These are phyloP conservation scores for Pseudogymnoascus sp. DNA, from an alignment of 2,329 filamentous ascomycete genomes.

Conservation along the genomic window DNA sequence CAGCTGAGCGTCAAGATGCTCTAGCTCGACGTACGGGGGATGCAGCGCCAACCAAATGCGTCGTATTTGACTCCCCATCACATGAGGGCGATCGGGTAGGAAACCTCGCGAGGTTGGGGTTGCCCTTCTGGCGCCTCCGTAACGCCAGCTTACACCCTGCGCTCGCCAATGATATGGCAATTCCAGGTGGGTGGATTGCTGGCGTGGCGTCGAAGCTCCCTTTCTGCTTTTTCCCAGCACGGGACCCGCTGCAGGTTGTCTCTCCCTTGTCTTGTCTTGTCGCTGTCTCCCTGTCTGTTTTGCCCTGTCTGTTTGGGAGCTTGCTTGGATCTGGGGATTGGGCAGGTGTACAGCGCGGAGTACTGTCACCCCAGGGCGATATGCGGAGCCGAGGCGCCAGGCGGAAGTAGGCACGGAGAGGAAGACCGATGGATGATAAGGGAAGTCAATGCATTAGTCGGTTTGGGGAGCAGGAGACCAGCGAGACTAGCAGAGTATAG, in stretches of 20 bases:
- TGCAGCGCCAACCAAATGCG: slow-evolving; percentile 3
- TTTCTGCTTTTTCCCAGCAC: background rate
- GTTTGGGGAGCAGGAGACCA: background rate
- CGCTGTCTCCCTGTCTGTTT: background rate
- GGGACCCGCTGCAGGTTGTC: background rate
- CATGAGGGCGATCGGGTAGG: background rate
- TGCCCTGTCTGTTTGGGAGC: background rate
- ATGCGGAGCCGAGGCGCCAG: background rate
- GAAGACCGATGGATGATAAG: background rate
- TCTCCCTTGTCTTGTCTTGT: no score
- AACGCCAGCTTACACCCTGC: background rate
- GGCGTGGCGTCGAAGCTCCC: background rate
- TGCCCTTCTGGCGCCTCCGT: background rate
- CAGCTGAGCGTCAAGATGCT: slow-evolving; percentile 5
- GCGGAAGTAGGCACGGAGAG: background rate
- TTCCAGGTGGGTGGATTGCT: background rate
- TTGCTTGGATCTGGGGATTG: background rate
- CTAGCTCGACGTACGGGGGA: background rate
- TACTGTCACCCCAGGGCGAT: background rate
- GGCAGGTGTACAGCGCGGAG: background rate
- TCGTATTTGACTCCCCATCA: background rate
- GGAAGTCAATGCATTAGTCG: background rate
- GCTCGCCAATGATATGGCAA: background rate
- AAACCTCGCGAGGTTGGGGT: background rate
- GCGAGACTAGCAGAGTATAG: background rate